Evolutionary conservation across 305 asterid species (phyloP), one percentile per base, ranked within the genome.

Genomic region (Stenogyne calaminthoides): DNA sequence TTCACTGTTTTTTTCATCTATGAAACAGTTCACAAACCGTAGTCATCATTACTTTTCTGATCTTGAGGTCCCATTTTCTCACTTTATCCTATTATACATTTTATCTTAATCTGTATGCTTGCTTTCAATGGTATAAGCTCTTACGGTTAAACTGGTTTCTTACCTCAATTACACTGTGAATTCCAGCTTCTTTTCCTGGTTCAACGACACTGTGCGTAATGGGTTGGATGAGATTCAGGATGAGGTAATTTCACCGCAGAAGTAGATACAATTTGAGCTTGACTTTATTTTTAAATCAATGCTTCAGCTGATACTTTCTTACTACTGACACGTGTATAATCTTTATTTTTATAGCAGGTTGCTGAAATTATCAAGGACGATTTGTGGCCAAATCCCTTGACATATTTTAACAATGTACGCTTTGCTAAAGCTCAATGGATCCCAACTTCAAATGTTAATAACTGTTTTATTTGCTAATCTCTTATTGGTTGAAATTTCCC

Each of bases 341-440:
- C 51, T 67, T 22, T 20, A 47, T 77, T 36, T 64, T 29, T 62
- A 64, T 75, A 29, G 78, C 88, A 95, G 95, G 89, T 95, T 77
- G 98, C 98, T 79, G 99, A 95, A 64, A 81, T 95, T 75, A 92
- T 95, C 83, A 95, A 92, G 92, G 99, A 95, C 63, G 98, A 95
- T 76, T 79, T 95, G 64, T 92, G 99, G 99, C 91, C 96, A 3
- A 92, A 92, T 76, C 99, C 99, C 69, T 91, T 95, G 62, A 80
- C 93, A 37, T 92, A 89, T 62, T 95, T 90, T 65, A 88, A 83
- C 90, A 88, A 90, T 80, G 99, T 92, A 81, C 47, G 54, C 54
- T 51, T 51, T 20, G 34, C 77, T 60, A 44, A 63, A 79, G 49
- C 71, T 56, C 12, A 1, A 19, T 11, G 47, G n/a, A 49, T 59